Evolutionary conservation across 1,284 basidiomycete genomes (phyloP).

Genomic region (Ganoderma lucidum): DNA sequence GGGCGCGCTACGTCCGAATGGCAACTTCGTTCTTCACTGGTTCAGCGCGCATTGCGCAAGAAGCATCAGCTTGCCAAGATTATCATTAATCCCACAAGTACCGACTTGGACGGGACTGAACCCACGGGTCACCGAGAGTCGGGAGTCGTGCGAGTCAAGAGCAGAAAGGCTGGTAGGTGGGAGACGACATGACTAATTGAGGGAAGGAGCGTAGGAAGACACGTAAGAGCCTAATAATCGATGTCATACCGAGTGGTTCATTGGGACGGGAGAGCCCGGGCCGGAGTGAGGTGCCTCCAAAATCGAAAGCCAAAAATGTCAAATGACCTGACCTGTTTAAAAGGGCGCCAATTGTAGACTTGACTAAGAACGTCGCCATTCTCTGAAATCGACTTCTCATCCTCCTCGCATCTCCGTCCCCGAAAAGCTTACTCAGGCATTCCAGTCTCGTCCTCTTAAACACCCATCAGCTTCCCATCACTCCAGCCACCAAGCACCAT

Average conservation of each 20-base stretch:
- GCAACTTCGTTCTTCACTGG: neutral
- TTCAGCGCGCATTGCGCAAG: neutral
- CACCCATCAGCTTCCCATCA: slow-evolving; percentile 21
- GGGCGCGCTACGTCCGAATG: neutral
- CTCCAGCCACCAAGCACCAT: slow-evolving; percentile 44
- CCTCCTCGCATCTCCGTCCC: slow-evolving; percentile 8
- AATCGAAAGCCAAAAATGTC: slow-evolving; percentile 25
- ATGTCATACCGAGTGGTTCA: slow-evolving; percentile 14
- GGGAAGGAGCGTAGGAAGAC: neutral
- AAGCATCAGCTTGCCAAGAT: neutral
- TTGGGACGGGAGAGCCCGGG: slow-evolving; percentile 15
- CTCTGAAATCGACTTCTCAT: slow-evolving; percentile 25
- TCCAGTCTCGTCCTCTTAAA: slow-evolving; percentile 23
- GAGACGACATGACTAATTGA: neutral
- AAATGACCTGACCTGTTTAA: neutral
- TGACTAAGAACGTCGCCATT: slow-evolving; percentile 27
- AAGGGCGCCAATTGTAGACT: slow-evolving; percentile 22
- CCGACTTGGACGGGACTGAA: too few relatives aligned
- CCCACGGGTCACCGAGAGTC: neutral
- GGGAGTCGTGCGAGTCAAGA: neutral
- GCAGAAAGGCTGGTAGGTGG: too few relatives aligned
- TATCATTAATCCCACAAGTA: neutral
- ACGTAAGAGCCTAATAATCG: neutral
- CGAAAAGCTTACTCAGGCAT: slow-evolving; percentile 22
- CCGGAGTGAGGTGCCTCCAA: slow-evolving; percentile 30